Percentiles rank a stretch among this genome's conserved stretches.
These are phyloP conservation scores for Cladorrhinum samala DNA, from an alignment of 495 filamentous ascomycete genomes.

Conservation along the genomic window DNA sequence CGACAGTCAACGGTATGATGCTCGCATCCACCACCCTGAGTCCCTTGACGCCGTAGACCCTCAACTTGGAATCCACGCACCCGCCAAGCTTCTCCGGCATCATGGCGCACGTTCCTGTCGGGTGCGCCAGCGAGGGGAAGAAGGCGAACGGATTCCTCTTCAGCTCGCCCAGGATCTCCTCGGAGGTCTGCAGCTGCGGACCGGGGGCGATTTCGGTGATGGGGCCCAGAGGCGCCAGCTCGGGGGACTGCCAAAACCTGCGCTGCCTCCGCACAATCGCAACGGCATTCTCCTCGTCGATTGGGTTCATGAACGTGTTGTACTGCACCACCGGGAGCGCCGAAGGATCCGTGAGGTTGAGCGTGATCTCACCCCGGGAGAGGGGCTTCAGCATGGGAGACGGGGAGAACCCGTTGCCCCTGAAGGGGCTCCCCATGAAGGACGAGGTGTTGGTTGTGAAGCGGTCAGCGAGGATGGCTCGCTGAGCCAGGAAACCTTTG, in stretches of 20 bases:
- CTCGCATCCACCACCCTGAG: conserved; percentile 47
- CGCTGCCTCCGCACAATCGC: conserved; percentile 52
- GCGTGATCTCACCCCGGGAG: conserved; percentile 33
- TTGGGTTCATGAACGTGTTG: conserved; percentile 29
- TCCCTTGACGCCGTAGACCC: conserved; percentile 48
- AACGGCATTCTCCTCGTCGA: conserved; percentile 21
- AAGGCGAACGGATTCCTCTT: conserved; percentile 6
- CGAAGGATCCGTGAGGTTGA: conserved; percentile 27
- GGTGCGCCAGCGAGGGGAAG: conserved; percentile 20
- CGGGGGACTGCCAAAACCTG: conserved; percentile 29
- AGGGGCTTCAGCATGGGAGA: conserved; percentile 29
- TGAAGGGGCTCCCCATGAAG: conserved; percentile 14
- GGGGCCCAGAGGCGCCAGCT: conserved; percentile 31
- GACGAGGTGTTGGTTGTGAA: conserved; percentile 4
- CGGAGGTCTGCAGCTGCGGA: conserved; percentile 36
- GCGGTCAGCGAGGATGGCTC: conserved; percentile 11
- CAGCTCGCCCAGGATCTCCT: conserved; percentile 31
- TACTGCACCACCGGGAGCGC: conserved; percentile 25
- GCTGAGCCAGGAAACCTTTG: conserved; percentile 15
- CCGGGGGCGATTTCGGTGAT: conserved; percentile 40
- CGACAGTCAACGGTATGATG: conserved; percentile 31
- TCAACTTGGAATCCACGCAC: conserved; percentile 46
- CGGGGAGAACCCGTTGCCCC: conserved; percentile 20
- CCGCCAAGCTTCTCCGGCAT: conserved; percentile 34
- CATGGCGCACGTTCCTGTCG: conserved; percentile 36